Evolutionary conservation across 2,329 filamentous ascomycete species (phyloP).

Genomic region (Verticillium zaregamsianum): DNA sequence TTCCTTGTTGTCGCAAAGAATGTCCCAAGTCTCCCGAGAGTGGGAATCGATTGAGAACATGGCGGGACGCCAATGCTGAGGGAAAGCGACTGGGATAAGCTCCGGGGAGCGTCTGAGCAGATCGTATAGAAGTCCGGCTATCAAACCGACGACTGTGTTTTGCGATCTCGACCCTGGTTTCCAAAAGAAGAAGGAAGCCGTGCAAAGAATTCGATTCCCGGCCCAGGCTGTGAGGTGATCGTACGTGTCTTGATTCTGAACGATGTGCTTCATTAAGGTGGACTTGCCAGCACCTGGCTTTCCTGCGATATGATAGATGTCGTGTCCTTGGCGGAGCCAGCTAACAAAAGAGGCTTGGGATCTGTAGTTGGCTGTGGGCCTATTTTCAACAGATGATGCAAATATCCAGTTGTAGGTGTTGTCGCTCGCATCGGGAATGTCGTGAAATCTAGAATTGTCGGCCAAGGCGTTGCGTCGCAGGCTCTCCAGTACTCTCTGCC

Average conservation of each 20-base stretch:
- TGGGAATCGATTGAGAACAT: background rate
- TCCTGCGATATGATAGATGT: constrained; percentile 29
- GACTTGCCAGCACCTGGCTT: constrained; percentile 38
- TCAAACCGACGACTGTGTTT: background rate
- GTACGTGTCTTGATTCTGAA: constrained; percentile 10
- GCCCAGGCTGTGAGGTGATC: constrained; percentile 7
- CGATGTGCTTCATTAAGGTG: constrained; percentile 34
- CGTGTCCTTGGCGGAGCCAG: constrained; percentile 20
- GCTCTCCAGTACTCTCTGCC: background rate
- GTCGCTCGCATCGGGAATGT: background rate
- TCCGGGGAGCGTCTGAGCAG: background rate
- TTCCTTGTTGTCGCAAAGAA: background rate
- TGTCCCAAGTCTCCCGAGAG: background rate
- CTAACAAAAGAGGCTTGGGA: background rate
- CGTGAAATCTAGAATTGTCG: background rate
- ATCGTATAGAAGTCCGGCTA: background rate
- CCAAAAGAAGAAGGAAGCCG: background rate
- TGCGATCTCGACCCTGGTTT: background rate
- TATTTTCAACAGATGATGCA: background rate
- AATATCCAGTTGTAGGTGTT: background rate
- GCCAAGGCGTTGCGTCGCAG: background rate
- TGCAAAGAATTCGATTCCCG: background rate
- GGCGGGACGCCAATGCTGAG: background rate
- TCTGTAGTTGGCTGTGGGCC: background rate
- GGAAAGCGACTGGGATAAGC: background rate